Percentiles rank a stretch among this genome's conserved stretches.
phyloP scores from a whole-genome alignment of 2,329 filamentous ascomycete genomes.

The Colletotrichum eleusines region DNA sequence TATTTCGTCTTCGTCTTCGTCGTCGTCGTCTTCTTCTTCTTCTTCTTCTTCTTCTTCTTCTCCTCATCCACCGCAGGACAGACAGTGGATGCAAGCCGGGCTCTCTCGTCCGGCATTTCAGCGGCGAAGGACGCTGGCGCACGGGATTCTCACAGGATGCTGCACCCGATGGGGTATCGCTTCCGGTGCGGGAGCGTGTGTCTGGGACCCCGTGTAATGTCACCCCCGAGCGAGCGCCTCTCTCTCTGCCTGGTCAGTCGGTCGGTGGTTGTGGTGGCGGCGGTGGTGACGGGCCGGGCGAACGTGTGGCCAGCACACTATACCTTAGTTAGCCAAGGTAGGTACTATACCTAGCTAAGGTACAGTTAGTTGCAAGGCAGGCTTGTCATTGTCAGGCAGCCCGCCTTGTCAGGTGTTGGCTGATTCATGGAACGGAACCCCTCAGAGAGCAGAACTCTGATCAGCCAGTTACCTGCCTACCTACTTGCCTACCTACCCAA shows the following conservation, averaged over 20 bases:
- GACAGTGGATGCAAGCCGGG: slow-evolving; percentile 29
- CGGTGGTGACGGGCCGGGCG: not conserved
- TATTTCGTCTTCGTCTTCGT: too few species aligned
- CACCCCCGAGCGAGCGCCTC: not conserved
- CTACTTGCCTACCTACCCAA: too few species aligned
- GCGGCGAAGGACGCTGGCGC: not conserved
- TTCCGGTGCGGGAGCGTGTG: slow-evolving; percentile 15
- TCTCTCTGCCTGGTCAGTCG: not conserved
- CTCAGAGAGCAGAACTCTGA: slow-evolving; percentile 9
- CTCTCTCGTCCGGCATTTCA: slow-evolving; percentile 3
- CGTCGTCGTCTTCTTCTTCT: not conserved
- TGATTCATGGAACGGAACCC: not conserved
- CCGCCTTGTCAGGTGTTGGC: slow-evolving; percentile 33
- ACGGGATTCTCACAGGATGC: slow-evolving; percentile 23
- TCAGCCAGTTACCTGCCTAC: too few species aligned
- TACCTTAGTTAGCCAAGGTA: too few species aligned
- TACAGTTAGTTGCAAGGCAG: too few species aligned
- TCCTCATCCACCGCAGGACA: not conserved
- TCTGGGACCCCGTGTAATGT: slow-evolving; percentile 9
- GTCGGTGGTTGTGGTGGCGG: not conserved
- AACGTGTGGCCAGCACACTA: slow-evolving; percentile 26
- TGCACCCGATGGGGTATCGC: slow-evolving; percentile 19
- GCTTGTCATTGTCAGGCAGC: slow-evolving; percentile 15
- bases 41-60: not conserved
- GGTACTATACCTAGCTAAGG: too few species aligned